Conservation (phyloP, 2,329 filamentous ascomycete genomes). For the Kalaharituber pfeilii region DNA sequence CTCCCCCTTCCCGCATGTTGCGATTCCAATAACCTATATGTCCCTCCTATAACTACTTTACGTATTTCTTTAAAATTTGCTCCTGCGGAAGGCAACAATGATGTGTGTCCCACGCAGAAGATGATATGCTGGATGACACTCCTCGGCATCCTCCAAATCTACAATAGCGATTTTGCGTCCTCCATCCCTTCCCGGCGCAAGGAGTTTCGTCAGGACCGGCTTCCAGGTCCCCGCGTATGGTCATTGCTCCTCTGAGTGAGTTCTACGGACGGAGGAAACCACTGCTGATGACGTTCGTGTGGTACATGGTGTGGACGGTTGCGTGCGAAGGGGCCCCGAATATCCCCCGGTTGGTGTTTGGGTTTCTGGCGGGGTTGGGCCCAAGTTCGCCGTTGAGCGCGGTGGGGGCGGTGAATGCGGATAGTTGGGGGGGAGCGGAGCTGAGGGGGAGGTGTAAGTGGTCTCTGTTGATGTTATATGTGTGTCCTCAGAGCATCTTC, state of each 20-base stretch:
- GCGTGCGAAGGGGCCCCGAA: constrained; percentile 39
- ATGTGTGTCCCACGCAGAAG: constrained; percentile 5
- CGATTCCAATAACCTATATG: not conserved
- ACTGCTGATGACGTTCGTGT: constrained; percentile 30
- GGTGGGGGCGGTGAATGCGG: constrained; percentile 31
- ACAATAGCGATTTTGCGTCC: constrained; percentile 17
- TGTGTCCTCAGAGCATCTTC: not conserved
- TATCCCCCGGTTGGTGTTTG: constrained; percentile 38
- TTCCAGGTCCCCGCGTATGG: too few relatives aligned
- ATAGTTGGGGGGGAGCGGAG: constrained; percentile 25
- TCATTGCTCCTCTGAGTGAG: constrained; percentile 50
- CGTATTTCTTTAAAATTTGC: not conserved
- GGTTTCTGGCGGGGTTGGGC: constrained; percentile 37
- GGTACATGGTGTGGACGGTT: constrained; percentile 38
- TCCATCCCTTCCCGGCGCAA: constrained; percentile 15
- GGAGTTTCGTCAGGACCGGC: too few relatives aligned
- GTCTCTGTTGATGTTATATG: not conserved
- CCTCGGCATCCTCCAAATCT: constrained; percentile 10
- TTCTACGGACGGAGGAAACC: constrained; percentile 40
- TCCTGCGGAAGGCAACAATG: not conserved
- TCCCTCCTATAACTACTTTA: not conserved
- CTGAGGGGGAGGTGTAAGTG: constrained; percentile 14
- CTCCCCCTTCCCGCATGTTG: not conserved
- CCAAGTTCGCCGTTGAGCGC: constrained; percentile 36
- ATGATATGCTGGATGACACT: constrained; percentile 15